These are phyloP conservation scores for Avena eriantha DNA, from an alignment of 176 grass and related monocot genomes.

Conservation along the genomic window DNA sequence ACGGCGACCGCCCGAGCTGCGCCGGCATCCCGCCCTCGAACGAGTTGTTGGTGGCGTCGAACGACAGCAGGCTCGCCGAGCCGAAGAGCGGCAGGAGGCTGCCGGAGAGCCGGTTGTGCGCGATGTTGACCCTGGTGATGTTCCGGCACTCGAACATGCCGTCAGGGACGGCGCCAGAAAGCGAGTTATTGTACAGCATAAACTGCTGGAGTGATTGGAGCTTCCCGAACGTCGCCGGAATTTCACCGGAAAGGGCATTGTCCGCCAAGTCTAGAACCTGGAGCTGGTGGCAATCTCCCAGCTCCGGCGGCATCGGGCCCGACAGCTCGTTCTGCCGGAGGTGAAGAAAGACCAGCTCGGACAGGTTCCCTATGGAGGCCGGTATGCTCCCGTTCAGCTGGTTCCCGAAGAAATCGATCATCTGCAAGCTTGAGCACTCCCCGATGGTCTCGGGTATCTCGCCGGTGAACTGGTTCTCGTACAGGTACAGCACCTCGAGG, in stretches of 20 bases:
- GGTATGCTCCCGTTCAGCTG: conserved; percentile 78
- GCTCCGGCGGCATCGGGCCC: conserved; percentile 62
- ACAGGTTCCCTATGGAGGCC: conserved; percentile 62
- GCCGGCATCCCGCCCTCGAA: conserved; percentile 69
- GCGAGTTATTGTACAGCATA: conserved; percentile 98
- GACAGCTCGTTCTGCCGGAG: conserved; percentile 89
- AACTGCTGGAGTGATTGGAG: conserved; percentile 78
- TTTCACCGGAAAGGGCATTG: conserved; percentile 65
- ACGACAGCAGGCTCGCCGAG: conserved; percentile 71
- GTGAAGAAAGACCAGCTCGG: conserved; percentile 70
- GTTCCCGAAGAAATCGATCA: conserved; percentile 91
- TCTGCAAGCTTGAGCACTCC: conserved; percentile 70
- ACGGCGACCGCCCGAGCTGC: conserved; percentile 73
- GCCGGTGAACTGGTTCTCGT: conserved; percentile 87
- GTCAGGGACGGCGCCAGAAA: conserved; percentile 73
- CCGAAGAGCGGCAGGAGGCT: conserved; percentile 80
- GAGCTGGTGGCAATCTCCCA: conserved; percentile 68
- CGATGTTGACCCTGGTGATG: conserved; percentile 89
- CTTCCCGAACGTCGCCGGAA: conserved; percentile 71
- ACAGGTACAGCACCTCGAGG: conserved; percentile 73
- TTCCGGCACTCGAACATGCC: conserved; percentile 93
- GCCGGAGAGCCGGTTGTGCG: conserved; percentile 81
- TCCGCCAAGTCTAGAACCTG: conserved; percentile 78
- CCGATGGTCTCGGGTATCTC: conserved; percentile 78
- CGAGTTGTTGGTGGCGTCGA: conserved; percentile 85